phyloP scores from a whole-genome alignment of 1,284 basidiomycete species.

The Xanthoconium separans region DNA sequence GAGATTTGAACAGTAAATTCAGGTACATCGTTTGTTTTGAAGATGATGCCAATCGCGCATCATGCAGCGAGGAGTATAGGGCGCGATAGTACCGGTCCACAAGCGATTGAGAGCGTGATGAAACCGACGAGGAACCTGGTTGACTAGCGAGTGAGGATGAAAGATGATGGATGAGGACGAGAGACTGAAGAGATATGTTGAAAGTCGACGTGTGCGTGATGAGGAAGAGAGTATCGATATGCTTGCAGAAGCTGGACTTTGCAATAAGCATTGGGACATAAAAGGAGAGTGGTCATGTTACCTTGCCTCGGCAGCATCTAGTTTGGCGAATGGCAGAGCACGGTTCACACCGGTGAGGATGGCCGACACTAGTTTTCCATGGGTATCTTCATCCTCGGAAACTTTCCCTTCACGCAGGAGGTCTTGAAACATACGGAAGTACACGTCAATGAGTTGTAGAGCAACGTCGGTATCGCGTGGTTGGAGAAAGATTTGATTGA shows the following conservation, averaged over 20 bases:
- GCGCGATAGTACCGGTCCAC: constrained; percentile 89
- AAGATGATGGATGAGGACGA: constrained; percentile 91
- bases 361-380: constrained; percentile 87
- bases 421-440: constrained; percentile 95
- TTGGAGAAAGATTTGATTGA: constrained; percentile 90
- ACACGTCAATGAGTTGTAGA: constrained; percentile 83
- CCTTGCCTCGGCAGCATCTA: constrained; percentile 56
- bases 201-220: constrained; percentile 95
- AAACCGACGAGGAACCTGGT: constrained; percentile 36
- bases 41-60: constrained; percentile 78
- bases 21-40: constrained; percentile 98
- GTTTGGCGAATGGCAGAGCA: constrained; percentile 88
- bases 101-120: constrained; percentile 51
- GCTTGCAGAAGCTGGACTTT: constrained; percentile 68
- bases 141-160: constrained; percentile 46
- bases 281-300: constrained; percentile 28
- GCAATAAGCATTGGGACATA: constrained; percentile 9
- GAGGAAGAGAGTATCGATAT: constrained; percentile 92
- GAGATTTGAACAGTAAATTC: constrained; percentile 90
- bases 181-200: constrained; percentile 94
- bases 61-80: constrained; percentile 87
- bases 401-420: constrained; percentile 64
- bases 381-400: constrained; percentile 59
- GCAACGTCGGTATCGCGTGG: constrained; percentile 75
- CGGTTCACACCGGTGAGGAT: constrained; percentile 95